Conservation (phyloP, 2,329 filamentous ascomycete species). For the Penicillium sp. region DNA sequence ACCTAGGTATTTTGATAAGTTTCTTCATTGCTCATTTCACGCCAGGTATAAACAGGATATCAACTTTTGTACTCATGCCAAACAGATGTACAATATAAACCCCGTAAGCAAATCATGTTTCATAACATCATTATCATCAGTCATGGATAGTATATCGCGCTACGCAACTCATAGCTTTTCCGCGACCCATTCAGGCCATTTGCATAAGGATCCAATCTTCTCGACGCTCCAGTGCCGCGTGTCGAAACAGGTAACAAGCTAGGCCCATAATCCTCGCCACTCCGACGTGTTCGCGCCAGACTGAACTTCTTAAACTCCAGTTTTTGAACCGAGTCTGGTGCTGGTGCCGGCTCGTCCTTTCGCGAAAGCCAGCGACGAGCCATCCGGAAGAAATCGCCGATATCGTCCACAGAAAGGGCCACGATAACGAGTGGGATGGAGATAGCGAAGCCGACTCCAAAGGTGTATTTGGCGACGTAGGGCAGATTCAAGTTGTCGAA, state of each 20-base stretch:
- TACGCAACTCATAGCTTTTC: conserved; percentile 18
- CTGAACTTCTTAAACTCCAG: conserved; percentile 29
- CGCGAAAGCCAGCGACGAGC: conserved; percentile 24
- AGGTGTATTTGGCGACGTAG: conserved; percentile 54
- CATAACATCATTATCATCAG: conserved; percentile 1
- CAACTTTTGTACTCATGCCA: conserved; percentile 3
- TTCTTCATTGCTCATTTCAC: not conserved
- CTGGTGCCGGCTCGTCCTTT: conserved; percentile 2
- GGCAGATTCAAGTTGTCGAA: conserved; percentile 44
- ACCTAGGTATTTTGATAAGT: not conserved
- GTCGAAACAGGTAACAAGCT: conserved; percentile 28
- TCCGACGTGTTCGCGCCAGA: conserved; percentile 20
- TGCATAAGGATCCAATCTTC: conserved; percentile 8
- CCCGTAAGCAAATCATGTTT: conserved; percentile 7
- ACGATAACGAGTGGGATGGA: conserved; percentile 48
- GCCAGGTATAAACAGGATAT: conserved; percentile 3
- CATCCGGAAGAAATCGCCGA: conserved; percentile 30
- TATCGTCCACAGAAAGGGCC: conserved; percentile 45
- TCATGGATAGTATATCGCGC: conserved; percentile 14
- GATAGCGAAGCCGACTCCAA: conserved; percentile 52
- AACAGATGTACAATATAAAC: not conserved
- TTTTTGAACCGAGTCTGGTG: conserved; percentile 8
- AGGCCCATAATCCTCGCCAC: conserved; percentile 24
- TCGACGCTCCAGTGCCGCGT: conserved; percentile 15
- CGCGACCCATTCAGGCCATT: conserved; percentile 11